Percentiles rank a stretch among this genome's conserved stretches.
phyloP scores from a whole-genome alignment of 148 eudicot genomes.

The Beta vulgaris region DNA sequence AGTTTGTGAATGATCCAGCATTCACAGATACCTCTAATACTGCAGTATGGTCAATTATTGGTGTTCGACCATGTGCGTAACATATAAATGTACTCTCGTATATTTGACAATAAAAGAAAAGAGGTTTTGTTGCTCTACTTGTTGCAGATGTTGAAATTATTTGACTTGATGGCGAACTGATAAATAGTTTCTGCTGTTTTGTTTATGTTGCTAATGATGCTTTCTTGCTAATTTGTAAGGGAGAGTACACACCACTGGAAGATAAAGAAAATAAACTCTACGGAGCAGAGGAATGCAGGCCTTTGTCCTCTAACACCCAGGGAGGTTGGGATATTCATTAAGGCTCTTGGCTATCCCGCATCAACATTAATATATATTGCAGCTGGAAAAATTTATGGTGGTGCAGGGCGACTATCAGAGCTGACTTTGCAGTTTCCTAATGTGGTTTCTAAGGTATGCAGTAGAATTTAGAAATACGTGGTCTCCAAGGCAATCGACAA shows the following conservation, averaged over 20 bases:
- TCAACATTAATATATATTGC: constrained; percentile 80
- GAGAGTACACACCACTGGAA: constrained; percentile 92
- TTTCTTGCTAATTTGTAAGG: constrained; percentile 33
- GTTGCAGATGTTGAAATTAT: background rate
- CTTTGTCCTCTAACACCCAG: constrained; percentile 85
- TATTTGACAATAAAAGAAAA: background rate
- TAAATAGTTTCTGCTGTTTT: background rate
- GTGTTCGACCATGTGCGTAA: background rate
- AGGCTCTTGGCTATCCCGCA: constrained; percentile 78
- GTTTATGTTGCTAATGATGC: constrained; percentile 3
- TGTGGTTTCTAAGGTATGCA: constrained; percentile 66
- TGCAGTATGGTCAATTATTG: background rate
- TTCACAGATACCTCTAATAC: too few relatives aligned
- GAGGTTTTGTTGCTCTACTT: background rate
- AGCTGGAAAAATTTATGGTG: constrained; percentile 96
- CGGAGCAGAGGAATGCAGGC: constrained; percentile 74
- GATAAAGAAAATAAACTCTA: constrained; percentile 71
- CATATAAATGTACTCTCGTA: background rate
- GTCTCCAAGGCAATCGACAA: background rate
- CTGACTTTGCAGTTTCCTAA: constrained; percentile 76
- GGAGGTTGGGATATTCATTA: constrained; percentile 83
- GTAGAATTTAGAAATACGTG: background rate
- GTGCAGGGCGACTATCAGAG: constrained; percentile 61
- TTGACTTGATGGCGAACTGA: background rate
- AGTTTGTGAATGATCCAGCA: background rate